Base-by-base conservation (phyloP, 2,329 filamentous ascomycete genomes). In the Leptographium galeiforme region DNA sequence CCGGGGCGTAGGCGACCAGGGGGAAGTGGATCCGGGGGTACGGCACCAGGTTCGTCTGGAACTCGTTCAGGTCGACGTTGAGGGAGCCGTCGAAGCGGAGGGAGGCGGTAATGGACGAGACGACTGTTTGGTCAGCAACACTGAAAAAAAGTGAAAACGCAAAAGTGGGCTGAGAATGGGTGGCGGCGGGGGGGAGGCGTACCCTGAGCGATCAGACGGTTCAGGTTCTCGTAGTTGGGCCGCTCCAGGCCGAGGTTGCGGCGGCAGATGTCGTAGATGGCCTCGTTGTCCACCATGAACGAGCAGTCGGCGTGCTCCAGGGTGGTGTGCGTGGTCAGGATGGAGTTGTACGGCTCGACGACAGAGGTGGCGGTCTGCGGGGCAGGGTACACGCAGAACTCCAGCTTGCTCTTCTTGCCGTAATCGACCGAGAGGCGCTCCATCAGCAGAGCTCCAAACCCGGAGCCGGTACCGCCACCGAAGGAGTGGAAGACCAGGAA, bases 401-500 rank as follows among this genome's bases (percentile, higher is more conserved):
- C 93, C 60, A 98, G 82, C 85, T 98, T 98, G 82, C 87, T 94
- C 85, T 98, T 98, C 85, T 98, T 98, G 78, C 93, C 91, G 69
- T 96, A 98, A 76, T 98, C 93, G 66, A 96, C 88, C 39, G 93
- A 97, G 58, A 98, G 84, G 70, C 93, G 91, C 79, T 98, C 93
- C 89, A 98, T 95, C 64, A 98, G 79, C 62, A 98, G 84, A 65
- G 93, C 93, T 75, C 93, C 93, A 72, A 98, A 98, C 68, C 93
- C 93, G 64, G 93, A 98, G 66, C 93, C 93, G 64, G 93, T 98
- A 78, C 93, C 93, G 74, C 93, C 93, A 75, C 93, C 93, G 70
- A 98, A 97, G 56, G 91, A 97, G 85, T 98, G 93, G 87, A 97
- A 97, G 68, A 98, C 90, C 62, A 97, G 81, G 85, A 98, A 98